These are phyloP conservation scores for Coriaria nepalensis DNA, from an alignment of 306 rosid genomes.

Conservation along the genomic window DNA sequence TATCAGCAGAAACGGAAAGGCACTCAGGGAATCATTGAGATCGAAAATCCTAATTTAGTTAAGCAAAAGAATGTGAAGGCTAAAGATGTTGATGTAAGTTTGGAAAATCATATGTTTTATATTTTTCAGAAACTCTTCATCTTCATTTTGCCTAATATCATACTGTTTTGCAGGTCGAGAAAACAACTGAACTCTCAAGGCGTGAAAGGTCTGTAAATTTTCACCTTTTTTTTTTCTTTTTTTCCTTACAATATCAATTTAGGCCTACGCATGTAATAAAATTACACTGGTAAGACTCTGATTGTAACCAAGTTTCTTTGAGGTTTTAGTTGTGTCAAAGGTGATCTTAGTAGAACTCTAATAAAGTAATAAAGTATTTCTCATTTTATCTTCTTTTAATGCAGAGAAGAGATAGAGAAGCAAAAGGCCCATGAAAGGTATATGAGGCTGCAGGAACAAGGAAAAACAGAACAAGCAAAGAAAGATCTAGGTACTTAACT, in stretches of 20 bases:
- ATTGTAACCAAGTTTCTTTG: background rate
- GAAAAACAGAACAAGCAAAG: constrained; percentile 84
- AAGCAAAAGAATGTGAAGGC: constrained; percentile 66
- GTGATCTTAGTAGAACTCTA: background rate
- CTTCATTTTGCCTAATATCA: background rate
- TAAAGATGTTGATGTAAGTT: constrained; percentile 64
- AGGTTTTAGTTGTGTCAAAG: background rate
- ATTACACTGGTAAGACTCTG: no score
- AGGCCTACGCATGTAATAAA: no score
- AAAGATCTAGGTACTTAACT: constrained; percentile 66
- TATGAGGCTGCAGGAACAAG: constrained; percentile 86
- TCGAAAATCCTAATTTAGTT: constrained; percentile 87
- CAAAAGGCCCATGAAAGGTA: constrained; percentile 78
- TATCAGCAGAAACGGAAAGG: constrained; percentile 58
- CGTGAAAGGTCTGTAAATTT: constrained; percentile 63
- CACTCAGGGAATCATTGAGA: constrained; percentile 70
- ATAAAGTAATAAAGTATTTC: background rate
- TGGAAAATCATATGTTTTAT: constrained; percentile 3
- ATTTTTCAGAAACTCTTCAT: background rate
- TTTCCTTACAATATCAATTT: background rate
- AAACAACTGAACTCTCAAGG: constrained; percentile 87
- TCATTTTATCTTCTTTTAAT: constrained; percentile 2
- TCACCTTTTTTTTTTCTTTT: constrained; percentile 12
- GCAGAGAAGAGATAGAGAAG: constrained; percentile 81
- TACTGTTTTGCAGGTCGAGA: constrained; percentile 37